phyloP scores from a whole-genome alignment of 805 yeast species.

The Komagataella ulmi region DNA sequence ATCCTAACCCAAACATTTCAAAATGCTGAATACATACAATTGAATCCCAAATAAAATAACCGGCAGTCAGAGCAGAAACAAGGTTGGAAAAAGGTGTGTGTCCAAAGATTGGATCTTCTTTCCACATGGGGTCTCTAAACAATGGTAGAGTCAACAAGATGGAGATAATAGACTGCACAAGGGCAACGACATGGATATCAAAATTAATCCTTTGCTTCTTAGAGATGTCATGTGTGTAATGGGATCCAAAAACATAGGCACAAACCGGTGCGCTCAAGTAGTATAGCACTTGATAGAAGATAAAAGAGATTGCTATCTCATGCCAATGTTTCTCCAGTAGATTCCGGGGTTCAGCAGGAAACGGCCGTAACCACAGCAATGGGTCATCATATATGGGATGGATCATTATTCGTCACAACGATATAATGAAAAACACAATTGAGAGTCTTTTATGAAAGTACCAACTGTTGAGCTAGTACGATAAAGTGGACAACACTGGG shows the following conservation, averaged over 20 bases:
- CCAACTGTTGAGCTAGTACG: background rate
- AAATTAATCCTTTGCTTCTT: conserved; percentile 50
- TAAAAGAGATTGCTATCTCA: conserved; percentile 49
- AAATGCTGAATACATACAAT: conserved; percentile 51
- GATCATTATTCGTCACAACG: background rate
- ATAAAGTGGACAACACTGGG: background rate
- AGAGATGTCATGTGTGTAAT: conserved; percentile 33
- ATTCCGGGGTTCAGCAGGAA: conserved; percentile 28
- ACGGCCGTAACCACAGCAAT: conserved; percentile 28
- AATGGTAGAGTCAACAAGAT: conserved; percentile 48
- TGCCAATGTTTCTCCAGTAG: conserved; percentile 51
- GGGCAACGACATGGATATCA: conserved; percentile 83
- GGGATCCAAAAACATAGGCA: conserved; percentile 31
- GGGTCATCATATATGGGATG: conserved; percentile 21
- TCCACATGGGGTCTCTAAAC: conserved; percentile 39
- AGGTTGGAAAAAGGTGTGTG: conserved; percentile 66
- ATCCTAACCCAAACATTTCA: conserved; percentile 67
- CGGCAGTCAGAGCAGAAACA: conserved; percentile 58
- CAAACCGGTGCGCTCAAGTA: conserved; percentile 38
- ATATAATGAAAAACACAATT: background rate
- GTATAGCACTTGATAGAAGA: conserved; percentile 47
- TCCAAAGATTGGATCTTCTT: conserved; percentile 44
- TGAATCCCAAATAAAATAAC: conserved; percentile 90
- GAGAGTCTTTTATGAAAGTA: background rate
- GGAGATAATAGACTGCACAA: conserved; percentile 69